These are phyloP conservation scores for Bombardia bombarda DNA, from an alignment of 495 filamentous ascomycete genomes.

Conservation along the genomic window DNA sequence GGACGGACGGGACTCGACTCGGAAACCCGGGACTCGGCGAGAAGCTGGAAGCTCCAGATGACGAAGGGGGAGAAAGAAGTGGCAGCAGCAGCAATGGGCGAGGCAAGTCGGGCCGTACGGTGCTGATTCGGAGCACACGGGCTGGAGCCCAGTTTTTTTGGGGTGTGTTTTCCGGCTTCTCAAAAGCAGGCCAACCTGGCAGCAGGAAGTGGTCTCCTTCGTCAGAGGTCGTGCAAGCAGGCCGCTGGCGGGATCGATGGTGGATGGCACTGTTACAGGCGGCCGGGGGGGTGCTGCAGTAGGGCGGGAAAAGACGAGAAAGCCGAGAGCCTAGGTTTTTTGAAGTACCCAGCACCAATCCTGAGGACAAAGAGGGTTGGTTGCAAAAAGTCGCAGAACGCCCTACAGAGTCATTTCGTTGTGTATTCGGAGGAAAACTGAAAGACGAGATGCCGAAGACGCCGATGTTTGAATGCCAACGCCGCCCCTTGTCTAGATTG, in stretches of 20 bases:
- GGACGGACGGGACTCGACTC: no score
- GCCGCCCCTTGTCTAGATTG: no score
- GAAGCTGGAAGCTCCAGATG: background rate
- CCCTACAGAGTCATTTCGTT: slow-evolving; percentile 22
- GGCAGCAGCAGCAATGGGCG: background rate
- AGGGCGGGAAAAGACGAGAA: slow-evolving; percentile 5
- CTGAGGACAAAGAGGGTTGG: slow-evolving; percentile 20
- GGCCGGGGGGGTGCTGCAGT: slow-evolving; percentile 11
- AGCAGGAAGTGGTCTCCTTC: no score
- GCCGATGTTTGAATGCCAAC: slow-evolving; percentile 18
- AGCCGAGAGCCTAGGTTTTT: slow-evolving; percentile 2
- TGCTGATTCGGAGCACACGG: background rate
- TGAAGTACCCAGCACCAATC: slow-evolving; percentile 7
- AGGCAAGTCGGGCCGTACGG: background rate
- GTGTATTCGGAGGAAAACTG: slow-evolving; percentile 15
- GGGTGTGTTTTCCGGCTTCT: no score
- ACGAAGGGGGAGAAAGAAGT: background rate
- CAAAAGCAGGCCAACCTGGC: background rate
- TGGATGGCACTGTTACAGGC: slow-evolving; percentile 3
- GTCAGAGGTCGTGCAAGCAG: no score
- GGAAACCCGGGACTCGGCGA: no score
- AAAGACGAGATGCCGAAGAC: slow-evolving; percentile 18
- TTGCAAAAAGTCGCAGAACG: slow-evolving; percentile 9
- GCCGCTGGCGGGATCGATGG: no score
- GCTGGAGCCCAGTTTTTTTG: background rate